phyloP scores from a whole-genome alignment of 495 filamentous ascomycete genomes.

The Pseudotulostoma volvatum region DNA sequence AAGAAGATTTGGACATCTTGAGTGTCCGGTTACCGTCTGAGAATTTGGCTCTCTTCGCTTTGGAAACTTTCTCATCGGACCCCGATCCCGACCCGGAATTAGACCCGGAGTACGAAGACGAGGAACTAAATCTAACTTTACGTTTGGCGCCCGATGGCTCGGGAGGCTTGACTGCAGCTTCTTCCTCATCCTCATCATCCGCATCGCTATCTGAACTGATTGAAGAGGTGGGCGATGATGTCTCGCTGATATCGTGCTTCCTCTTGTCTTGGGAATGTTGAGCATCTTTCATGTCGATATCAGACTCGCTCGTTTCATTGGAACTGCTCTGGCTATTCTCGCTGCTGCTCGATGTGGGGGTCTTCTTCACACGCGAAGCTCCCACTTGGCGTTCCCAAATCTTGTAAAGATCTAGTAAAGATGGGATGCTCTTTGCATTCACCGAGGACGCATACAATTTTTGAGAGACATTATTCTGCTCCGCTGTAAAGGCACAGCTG shows the following conservation, averaged over 20 bases:
- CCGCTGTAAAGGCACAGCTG: conserved; percentile 41
- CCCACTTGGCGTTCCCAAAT: conserved; percentile 21
- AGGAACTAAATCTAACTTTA: conserved; percentile 42
- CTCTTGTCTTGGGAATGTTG: conserved; percentile 16
- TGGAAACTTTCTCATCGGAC: conserved; percentile 20
- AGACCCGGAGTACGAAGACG: conserved; percentile 31
- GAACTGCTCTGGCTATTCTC: conserved; percentile 21
- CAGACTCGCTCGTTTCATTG: too few species aligned
- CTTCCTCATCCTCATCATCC: conserved; percentile 40
- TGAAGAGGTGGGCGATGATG: conserved; percentile 30
- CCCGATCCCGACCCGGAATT: conserved; percentile 27
- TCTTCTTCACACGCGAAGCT: not conserved
- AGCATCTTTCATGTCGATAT: conserved; percentile 44
- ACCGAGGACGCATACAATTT: conserved; percentile 9
- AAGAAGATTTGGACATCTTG: conserved; percentile 14
- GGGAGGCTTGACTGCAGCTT: conserved; percentile 15
- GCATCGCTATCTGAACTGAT: conserved; percentile 45
- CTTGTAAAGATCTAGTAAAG: conserved; percentile 34
- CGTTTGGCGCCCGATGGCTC: conserved; percentile 39
- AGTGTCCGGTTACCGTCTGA: conserved; percentile 3
- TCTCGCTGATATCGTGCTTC: conserved; percentile 5
- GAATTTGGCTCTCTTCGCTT: conserved; percentile 18
- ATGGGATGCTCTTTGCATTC: conserved; percentile 24
- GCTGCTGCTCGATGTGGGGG: conserved; percentile 12
- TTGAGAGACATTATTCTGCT: conserved; percentile 15